A percentile compares a stretch with the other conserved stretches of the same genome.
phyloP scores from a whole-genome alignment of 192 early-diverging fungal genomes.

The Chytriomyces confervae region DNA sequence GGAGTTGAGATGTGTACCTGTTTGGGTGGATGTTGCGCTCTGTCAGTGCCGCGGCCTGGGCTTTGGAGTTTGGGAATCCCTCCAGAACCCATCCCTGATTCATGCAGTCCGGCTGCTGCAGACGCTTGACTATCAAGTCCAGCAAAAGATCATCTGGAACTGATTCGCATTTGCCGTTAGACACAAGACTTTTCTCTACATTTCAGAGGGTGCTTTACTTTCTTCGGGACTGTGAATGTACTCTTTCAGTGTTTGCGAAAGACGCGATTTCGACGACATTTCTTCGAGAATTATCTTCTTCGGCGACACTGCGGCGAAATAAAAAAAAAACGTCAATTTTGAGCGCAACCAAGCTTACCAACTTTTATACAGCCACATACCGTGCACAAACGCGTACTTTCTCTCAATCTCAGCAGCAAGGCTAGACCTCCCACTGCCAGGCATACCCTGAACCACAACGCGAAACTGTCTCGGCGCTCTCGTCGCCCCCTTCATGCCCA shows the following conservation, averaged over 20 bases:
- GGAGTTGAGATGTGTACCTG: conserved; percentile 37
- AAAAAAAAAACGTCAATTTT: background rate
- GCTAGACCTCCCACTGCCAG: conserved; percentile 53
- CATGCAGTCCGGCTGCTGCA: conserved; percentile 48
- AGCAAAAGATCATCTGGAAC: conserved; percentile 48
- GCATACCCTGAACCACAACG: conserved; percentile 49
- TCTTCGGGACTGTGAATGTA: conserved; percentile 40
- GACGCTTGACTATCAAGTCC: conserved; percentile 41
- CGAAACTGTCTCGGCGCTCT: conserved; percentile 52
- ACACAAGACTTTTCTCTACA: background rate
- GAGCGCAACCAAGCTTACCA: background rate
- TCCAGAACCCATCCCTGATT: conserved; percentile 59
- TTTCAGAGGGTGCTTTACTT: conserved; percentile 21
- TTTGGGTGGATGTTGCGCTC: conserved; percentile 50
- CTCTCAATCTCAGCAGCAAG: conserved; percentile 45
- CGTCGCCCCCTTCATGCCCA: conserved; percentile 39
- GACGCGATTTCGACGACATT: conserved; percentile 38
- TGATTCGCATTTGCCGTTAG: background rate
- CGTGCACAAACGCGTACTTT: conserved; percentile 52
- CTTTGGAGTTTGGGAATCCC: conserved; percentile 49
- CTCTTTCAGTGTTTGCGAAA: conserved; percentile 22
- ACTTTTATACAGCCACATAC: conserved; percentile 31
- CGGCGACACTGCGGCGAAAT: conserved; percentile 50
- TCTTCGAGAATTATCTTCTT: conserved; percentile 50
- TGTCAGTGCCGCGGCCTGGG: conserved; percentile 44